Base-by-base conservation (phyloP, 2,329 filamentous ascomycete species). In the Phialocephala subalpina region DNA sequence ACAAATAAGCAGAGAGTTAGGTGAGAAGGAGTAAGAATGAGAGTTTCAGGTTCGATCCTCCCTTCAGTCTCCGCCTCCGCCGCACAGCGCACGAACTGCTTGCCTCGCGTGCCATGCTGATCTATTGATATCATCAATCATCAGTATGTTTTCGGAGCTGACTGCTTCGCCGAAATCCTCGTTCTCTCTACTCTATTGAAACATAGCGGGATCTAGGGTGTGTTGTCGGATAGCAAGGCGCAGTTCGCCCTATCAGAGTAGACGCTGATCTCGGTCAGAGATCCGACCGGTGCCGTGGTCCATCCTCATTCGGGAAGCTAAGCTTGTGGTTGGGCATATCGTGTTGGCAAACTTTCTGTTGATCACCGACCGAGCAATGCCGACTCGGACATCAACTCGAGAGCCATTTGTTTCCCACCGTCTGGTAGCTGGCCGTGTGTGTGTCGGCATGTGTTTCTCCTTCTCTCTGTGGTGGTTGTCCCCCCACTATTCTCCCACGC, bases 331-430 rank as follows among this genome's bases (percentile, higher is more conserved):
- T 11, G 49, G 25, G 4, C 14, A 6, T 18, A 11, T 8, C 25
- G 25, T 53, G 49, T 53, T n/a, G 49, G 29, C 49, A 22, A 29
- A 11, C 18, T 20, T 42, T 16, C 18, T 20, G 18, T 12, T 53
- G 49, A 53, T 53, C 25, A 53, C 49, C 49, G 49, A 53, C 49
- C 49, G 49, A 53, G 49, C 45, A 33, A 18, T 53, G 49, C 49
- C 49, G 49, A 53, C 25, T 29, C 49, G 49, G 49, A 53, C 49
- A 53, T 53, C 49, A 20, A n/a, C 7, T 18, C 8, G 47, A 20
- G 47, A 52, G 22, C 25, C 8, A 52, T 52, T 25, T 25, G 47
- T 20, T 33, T 27, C 29, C 49, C 25, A 53, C 49, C 25, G 49
- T 53, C 49, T 29, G 14, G 27, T 53, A 12, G 25, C 16, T 53